Evolutionary conservation across 306 rosid genomes (phyloP), one percentile per base, ranked within the genome.

Genomic region (Pyrus communis): DNA sequence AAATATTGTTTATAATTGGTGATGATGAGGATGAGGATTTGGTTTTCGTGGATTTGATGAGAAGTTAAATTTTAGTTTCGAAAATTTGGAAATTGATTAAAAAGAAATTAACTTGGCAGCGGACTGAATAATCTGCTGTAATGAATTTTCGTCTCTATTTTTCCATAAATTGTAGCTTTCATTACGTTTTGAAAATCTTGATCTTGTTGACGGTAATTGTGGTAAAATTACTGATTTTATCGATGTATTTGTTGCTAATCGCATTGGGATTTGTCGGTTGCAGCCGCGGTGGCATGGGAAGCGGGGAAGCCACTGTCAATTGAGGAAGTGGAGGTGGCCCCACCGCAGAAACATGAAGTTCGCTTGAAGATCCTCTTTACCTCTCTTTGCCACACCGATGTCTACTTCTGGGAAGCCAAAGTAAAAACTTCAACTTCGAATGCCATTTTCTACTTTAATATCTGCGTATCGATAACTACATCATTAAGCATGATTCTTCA

Each of bases 201-300:
- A 57, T 57, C 10, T 19, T 57, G 10, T 19, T 38, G 42, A 38
- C 42, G 42, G 42, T 38, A 38, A 17, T 57, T 17, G 61, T 55
- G 21, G 11, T 7, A n/a, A 51, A 11, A 13, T 4, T 51, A 4
- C 57, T 17, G 57, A 51, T 51, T 17, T 51, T 15, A 0, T 51
- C 21, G 21, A 51, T 51, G 21, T 51, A 12, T 17, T 57, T n/a
- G 61, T 21, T 7, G 23, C 61, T 55, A 5, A 55, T 55, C 23
- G 27, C 61, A 8, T 55, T 21, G 25, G 11, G 9, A 60, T 27
- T 60, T 25, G 17, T 60, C 17, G 66, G 27, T n/a, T 83, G 55
- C 17, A 86, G 89, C 89, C 25, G 87, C 89, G 43, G 89, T 86
- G 68, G 87, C 89, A 4, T 86, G 89, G 87, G 87, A 84, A 69